A percentile compares a stretch with the other conserved stretches of the same genome.
Conservation (phyloP, 768 basidiomycete species). For the Tricholoma saponaceum region DNA sequence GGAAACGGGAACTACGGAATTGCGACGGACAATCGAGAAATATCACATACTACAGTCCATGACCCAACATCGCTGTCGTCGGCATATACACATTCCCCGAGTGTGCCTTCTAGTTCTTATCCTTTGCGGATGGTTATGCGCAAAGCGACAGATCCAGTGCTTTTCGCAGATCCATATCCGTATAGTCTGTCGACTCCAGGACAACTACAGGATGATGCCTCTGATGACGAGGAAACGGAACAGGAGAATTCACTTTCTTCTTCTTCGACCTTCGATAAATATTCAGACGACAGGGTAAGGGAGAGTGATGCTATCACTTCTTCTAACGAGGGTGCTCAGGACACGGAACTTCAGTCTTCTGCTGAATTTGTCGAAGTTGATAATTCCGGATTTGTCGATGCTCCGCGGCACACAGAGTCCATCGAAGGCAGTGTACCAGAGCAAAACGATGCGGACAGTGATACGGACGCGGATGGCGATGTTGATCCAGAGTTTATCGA, state of each 20-base stretch:
- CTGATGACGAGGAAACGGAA: conserved; percentile 22
- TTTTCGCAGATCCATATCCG: conserved; percentile 42
- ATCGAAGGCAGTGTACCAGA: not conserved
- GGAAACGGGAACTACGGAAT: not conserved
- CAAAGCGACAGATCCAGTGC: conserved; percentile 26
- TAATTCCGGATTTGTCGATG: not conserved
- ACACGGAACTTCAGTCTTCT: not conserved
- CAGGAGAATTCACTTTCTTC: conserved; percentile 28
- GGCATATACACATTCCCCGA: not conserved
- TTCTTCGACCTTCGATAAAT: conserved; percentile 22
- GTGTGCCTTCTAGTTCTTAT: conserved; percentile 1
- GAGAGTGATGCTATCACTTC: not conserved
- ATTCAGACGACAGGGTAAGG: conserved; percentile 12
- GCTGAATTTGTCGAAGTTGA: not conserved
- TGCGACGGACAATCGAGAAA: not conserved
- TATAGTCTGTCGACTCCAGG: conserved; percentile 43
- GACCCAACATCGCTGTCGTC: not conserved
- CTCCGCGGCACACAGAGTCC: not conserved
- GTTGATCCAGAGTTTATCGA: conserved; percentile 29
- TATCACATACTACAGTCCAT: not conserved
- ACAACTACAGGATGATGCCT: conserved; percentile 4
- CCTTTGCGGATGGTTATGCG: conserved; percentile 11
- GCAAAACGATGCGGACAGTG: conserved; percentile 7
- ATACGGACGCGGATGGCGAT: conserved; percentile 33
- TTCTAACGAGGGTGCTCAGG: not conserved